phyloP scores from a whole-genome alignment of 257 asterid species.

The Vinca minor region DNA sequence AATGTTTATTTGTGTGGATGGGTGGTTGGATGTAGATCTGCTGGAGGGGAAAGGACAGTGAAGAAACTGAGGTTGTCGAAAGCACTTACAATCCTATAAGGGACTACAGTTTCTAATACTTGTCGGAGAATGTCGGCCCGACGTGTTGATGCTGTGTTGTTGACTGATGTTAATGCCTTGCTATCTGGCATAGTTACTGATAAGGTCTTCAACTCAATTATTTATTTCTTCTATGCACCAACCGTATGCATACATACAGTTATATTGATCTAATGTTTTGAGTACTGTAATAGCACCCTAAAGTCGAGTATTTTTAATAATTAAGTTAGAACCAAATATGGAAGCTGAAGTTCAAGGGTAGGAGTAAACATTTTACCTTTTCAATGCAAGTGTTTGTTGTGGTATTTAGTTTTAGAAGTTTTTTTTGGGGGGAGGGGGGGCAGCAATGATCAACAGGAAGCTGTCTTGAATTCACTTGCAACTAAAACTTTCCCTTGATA shows the following conservation, averaged over 20 bases:
- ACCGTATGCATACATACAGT: not conserved
- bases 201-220: conserved; percentile 39
- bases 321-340: not conserved
- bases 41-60: conserved; percentile 82
- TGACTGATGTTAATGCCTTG: conserved; percentile 82
- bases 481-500: conserved; percentile 10
- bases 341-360: not conserved
- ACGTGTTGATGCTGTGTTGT: conserved; percentile 82
- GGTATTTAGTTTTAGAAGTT: not conserved
- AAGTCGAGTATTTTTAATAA: not conserved
- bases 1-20: conserved; percentile 2
- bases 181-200: conserved; percentile 97
- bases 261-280: not conserved
- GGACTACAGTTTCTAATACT: conserved; percentile 78
- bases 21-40: conserved; percentile 31
- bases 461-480: not conserved
- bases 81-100: conserved; percentile 94
- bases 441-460: not conserved
- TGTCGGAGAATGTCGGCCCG: conserved; percentile 92
- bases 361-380: not conserved
- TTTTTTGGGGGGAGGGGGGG: too few species aligned
- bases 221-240: not conserved
- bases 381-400: not conserved
- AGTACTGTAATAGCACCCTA: not conserved
- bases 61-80: conserved; percentile 82